phyloP scores from a whole-genome alignment of 441 rosid species.

The Lepidium campestre region DNA sequence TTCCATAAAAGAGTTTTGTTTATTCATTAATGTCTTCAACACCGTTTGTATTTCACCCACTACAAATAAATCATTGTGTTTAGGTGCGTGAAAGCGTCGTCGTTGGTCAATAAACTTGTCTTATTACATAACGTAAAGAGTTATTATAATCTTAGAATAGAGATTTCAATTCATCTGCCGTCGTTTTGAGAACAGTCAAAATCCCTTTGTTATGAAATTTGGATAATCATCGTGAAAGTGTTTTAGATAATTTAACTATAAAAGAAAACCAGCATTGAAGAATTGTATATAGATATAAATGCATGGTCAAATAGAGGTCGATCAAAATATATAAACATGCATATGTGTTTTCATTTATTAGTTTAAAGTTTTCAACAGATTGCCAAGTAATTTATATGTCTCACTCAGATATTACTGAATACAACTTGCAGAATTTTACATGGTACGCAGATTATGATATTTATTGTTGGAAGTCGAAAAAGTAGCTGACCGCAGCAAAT shows the following conservation, averaged over 20 bases:
- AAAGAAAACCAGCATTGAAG: too few species aligned
- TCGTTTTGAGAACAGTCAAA: background rate
- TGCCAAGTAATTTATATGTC: background rate
- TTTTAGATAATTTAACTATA: background rate
- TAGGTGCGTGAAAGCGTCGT: conserved; percentile 14
- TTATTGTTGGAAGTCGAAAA: background rate
- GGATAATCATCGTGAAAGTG: background rate
- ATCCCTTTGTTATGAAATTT: background rate
- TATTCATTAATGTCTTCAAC: conserved; percentile 1
- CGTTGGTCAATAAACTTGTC: background rate
- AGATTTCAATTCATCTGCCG: background rate
- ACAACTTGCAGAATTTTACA: background rate
- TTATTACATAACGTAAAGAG: background rate
- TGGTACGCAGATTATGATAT: background rate
- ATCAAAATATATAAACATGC: background rate
- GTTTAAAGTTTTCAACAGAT: background rate
- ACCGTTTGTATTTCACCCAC: conserved; percentile 14
- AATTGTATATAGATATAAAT: too few species aligned
- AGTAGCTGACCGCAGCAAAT: background rate
- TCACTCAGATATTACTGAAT: background rate
- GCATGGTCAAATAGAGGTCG: too few species aligned
- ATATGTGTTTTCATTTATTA: background rate
- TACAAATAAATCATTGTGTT: conserved; percentile 4
- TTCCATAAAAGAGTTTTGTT: background rate
- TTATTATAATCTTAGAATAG: background rate